These are phyloP conservation scores for Claviceps monticola DNA, from an alignment of 2,329 filamentous ascomycete species.

Conservation along the genomic window DNA sequence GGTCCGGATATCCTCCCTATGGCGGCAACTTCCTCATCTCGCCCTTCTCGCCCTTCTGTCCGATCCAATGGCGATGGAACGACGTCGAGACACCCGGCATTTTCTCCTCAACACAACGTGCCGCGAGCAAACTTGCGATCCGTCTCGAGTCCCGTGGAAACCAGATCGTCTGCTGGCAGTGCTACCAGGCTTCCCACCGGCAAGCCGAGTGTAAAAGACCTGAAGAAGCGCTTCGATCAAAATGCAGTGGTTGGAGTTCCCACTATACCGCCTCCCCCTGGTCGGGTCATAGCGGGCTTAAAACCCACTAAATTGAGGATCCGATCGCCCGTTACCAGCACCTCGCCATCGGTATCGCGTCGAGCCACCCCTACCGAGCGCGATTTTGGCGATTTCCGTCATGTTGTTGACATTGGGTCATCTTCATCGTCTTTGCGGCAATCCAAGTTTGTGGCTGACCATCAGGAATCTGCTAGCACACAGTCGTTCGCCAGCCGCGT, in stretches of 20 bases:
- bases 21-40: constrained; percentile 17
- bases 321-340: neutral
- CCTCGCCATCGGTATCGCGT: constrained; percentile 1
- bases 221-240: constrained; percentile 67
- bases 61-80: constrained; percentile 38
- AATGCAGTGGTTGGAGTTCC: constrained; percentile 18
- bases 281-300: neutral
- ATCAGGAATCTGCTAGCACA: constrained; percentile 37
- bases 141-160: constrained; percentile 41
- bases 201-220: constrained; percentile 64
- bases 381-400: neutral
- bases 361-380: constrained; percentile 7
- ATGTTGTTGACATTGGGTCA: constrained; percentile 2
- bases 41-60: constrained; percentile 23
- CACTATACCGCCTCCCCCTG: neutral
- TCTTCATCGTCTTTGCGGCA: constrained; percentile 26
- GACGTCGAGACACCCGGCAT: constrained; percentile 31
- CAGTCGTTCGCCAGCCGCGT: constrained; percentile 48
- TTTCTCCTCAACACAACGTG: constrained; percentile 25
- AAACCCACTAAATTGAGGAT: neutral
- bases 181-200: constrained; percentile 18
- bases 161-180: constrained; percentile 18
- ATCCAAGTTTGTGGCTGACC: constrained; percentile 33
- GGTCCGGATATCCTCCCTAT: constrained; percentile 22
- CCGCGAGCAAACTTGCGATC: constrained; percentile 34